Conservation (phyloP, 768 basidiomycete genomes). For the Trametes cingulata region DNA sequence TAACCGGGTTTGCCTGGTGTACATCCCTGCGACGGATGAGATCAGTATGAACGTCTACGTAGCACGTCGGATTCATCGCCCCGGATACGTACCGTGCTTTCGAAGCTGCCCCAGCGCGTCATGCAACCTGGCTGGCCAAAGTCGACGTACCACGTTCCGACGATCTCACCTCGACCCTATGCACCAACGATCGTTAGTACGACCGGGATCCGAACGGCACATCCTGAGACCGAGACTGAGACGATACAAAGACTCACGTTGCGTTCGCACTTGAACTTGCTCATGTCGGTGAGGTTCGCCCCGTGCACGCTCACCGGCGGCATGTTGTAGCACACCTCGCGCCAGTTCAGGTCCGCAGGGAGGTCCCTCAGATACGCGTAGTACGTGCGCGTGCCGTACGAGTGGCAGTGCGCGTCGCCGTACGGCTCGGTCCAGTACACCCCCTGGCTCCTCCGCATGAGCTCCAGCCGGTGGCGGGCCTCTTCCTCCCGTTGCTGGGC, state of each 20-base stretch:
- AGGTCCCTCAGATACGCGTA: conserved; percentile 18
- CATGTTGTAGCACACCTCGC: conserved; percentile 20
- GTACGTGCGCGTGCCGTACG: conserved; percentile 24
- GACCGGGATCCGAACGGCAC: no score
- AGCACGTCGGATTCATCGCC: background rate
- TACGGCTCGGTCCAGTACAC: conserved; percentile 19
- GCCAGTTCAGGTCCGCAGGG: conserved; percentile 14
- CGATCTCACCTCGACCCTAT: background rate
- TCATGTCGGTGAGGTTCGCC: conserved; percentile 4
- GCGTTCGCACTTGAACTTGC: conserved; percentile 16
- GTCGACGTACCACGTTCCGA: conserved; percentile 16
- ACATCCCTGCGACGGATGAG: conserved; percentile 8
- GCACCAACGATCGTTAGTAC: background rate
- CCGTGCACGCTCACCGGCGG: conserved; percentile 18
- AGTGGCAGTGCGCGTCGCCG: conserved; percentile 11
- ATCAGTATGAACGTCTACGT: background rate
- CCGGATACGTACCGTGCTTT: conserved; percentile 10
- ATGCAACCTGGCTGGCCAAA: conserved; percentile 12
- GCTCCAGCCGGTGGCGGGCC: conserved; percentile 7
- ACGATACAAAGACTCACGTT: background rate
- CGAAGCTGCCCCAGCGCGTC: conserved; percentile 13
- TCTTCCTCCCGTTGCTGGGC: background rate
- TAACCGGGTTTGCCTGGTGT: background rate
- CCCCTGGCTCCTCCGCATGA: conserved; percentile 11
- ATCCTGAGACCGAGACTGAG: no score